Conservation (phyloP, 768 basidiomycete genomes). For the Clitopilus passeckerianus region DNA sequence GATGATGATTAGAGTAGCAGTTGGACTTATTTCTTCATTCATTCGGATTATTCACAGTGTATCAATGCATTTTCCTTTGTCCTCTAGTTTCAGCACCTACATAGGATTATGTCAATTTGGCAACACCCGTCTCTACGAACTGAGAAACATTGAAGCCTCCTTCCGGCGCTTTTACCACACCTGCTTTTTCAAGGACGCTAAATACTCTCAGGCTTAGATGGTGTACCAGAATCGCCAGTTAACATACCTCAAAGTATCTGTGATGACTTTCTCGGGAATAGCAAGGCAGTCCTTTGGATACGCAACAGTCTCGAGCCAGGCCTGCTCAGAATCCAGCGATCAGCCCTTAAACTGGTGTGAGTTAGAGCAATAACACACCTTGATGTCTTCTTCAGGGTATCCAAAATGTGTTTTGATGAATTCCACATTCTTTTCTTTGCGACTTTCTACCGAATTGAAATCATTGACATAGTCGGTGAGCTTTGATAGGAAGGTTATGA, state of each 20-base stretch:
- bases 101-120: slow-evolving; percentile 34
- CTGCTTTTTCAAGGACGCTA: slow-evolving; percentile 73
- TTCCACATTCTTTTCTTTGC: slow-evolving; percentile 55
- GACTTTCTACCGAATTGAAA: slow-evolving; percentile 59
- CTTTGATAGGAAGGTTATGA: slow-evolving; percentile 55
- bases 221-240: not conserved
- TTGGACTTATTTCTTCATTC: too few species aligned
- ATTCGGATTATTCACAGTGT: too few species aligned
- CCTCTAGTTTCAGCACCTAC: too few species aligned
- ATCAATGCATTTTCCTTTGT: too few species aligned
- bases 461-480: slow-evolving; percentile 61
- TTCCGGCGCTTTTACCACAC: slow-evolving; percentile 57
- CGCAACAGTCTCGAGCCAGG: slow-evolving; percentile 77
- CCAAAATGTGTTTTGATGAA: slow-evolving; percentile 80
- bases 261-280: slow-evolving; percentile 62
- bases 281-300: slow-evolving; percentile 65
- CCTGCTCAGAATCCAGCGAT: slow-evolving; percentile 30
- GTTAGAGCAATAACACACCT: slow-evolving; percentile 33
- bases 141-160: slow-evolving; percentile 48
- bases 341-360: not conserved
- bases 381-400: slow-evolving; percentile 78
- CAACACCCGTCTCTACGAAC: slow-evolving; percentile 58
- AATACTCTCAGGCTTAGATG: not conserved
- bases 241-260: slow-evolving; percentile 64
- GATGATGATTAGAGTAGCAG: not conserved